These are phyloP conservation scores for Skeletonema grethae DNA, from an alignment of 108 stramenopile genomes.

Conservation along the genomic window DNA sequence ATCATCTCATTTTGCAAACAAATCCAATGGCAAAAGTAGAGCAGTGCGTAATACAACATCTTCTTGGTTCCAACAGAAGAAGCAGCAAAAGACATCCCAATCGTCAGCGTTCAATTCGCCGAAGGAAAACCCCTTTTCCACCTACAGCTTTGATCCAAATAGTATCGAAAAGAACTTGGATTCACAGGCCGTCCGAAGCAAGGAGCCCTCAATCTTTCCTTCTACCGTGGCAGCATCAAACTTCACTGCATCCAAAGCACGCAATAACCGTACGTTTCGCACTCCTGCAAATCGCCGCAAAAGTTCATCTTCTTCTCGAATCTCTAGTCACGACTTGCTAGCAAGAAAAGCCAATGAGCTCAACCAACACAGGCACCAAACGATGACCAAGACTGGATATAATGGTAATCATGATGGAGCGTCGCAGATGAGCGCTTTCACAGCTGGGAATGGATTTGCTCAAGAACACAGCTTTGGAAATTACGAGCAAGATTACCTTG, in stretches of 20 bases:
- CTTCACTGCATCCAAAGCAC: conserved; percentile 9
- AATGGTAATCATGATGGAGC: not conserved
- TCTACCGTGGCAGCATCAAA: not conserved
- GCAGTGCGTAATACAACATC: conserved; percentile 17
- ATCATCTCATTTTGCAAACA: conserved; percentile 12
- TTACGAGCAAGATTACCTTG: not conserved
- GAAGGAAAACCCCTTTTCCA: conserved; percentile 78
- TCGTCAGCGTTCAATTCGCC: conserved; percentile 48
- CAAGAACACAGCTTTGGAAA: not conserved
- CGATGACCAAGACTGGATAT: not conserved
- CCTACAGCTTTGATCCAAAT: conserved; percentile 85
- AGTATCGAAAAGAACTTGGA: conserved; percentile 62
- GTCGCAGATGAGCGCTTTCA: not conserved
- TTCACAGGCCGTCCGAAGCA: conserved; percentile 21
- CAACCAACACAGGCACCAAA: conserved; percentile 30
- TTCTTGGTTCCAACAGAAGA: conserved; percentile 41
- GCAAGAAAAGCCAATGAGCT: conserved; percentile 43
- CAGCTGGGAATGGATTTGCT: not conserved
- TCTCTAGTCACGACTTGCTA: conserved; percentile 36
- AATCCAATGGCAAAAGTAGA: conserved; percentile 6
- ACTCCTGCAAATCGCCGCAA: conserved; percentile 36
- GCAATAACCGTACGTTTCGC: conserved; percentile 17
- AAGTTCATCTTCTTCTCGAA: conserved; percentile 24
- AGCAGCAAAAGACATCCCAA: conserved; percentile 29
- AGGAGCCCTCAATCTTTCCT: conserved; percentile 38